phyloP scores from a whole-genome alignment of 208 protist genomes.

The Crithidia expoeki region DNA sequence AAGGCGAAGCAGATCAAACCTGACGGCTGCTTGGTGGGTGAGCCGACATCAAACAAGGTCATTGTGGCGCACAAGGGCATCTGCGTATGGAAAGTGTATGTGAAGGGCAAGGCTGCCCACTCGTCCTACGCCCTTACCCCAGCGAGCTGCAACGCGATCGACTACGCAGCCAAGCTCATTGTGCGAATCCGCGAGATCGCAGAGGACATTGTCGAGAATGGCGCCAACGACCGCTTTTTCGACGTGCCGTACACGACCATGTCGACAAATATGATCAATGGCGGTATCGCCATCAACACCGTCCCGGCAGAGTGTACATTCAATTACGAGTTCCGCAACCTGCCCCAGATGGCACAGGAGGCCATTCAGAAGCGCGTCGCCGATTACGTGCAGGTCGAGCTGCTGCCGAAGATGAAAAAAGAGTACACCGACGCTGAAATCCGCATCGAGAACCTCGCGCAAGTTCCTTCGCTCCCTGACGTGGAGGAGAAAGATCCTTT shows the following conservation, averaged over 20 bases:
- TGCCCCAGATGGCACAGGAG: constrained; percentile 30
- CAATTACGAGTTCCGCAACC: constrained; percentile 54
- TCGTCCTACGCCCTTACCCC: constrained; percentile 48
- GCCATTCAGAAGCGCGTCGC: constrained; percentile 43
- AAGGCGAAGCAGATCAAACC: constrained; percentile 38
- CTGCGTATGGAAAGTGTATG: constrained; percentile 33
- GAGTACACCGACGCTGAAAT: constrained; percentile 35
- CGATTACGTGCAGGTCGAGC: constrained; percentile 33
- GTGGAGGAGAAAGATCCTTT: constrained; percentile 48
- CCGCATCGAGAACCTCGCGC: constrained; percentile 36
- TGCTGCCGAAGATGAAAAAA: constrained; percentile 50
- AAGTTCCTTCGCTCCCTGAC: constrained; percentile 25
- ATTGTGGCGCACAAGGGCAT: constrained; percentile 66
- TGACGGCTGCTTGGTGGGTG: constrained; percentile 61
- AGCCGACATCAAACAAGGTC: constrained; percentile 63
- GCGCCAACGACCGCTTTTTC: constrained; percentile 32
- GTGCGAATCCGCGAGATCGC: constrained; percentile 55
- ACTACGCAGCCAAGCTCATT: constrained; percentile 56
- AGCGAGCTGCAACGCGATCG: constrained; percentile 53
- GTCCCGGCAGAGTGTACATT: constrained; percentile 49
- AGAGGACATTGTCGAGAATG: constrained; percentile 36
- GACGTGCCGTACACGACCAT: constrained; percentile 43
- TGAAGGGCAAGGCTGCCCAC: constrained; percentile 43
- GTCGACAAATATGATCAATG: constrained; percentile 56
- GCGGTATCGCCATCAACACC: constrained; percentile 61